Evolutionary conservation across 2,329 filamentous ascomycete species (phyloP).

Genomic region (Neonectria magnoliae): DNA sequence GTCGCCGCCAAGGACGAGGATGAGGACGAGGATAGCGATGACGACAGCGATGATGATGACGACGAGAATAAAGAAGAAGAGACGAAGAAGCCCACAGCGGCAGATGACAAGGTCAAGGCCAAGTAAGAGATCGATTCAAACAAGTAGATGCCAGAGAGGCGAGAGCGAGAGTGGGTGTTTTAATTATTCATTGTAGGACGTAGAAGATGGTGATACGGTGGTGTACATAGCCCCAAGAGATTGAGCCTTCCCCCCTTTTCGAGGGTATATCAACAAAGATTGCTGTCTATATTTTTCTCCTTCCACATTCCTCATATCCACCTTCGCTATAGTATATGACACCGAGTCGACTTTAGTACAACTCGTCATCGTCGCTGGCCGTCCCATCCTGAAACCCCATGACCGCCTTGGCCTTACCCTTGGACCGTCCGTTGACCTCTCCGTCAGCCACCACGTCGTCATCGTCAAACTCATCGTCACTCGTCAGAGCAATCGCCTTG

Average conservation of each 20-base stretch:
- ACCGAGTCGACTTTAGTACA: slow-evolving; percentile 56
- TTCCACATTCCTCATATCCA: slow-evolving; percentile 8
- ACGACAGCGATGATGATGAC: slow-evolving; percentile 11
- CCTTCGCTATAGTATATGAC: not conserved
- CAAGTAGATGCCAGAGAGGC: slow-evolving; percentile 16
- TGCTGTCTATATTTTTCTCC: slow-evolving; percentile 22
- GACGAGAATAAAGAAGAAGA: slow-evolving; percentile 26
- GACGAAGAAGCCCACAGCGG: slow-evolving; percentile 23
- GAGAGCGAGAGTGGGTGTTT: slow-evolving; percentile 7
- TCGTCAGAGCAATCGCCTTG: slow-evolving; percentile 45
- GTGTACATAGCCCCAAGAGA: slow-evolving; percentile 23
- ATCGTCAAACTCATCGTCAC: slow-evolving; percentile 48
- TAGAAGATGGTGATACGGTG: slow-evolving; percentile 19
- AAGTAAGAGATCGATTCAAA: slow-evolving; percentile 19
- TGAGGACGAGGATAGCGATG: not conserved
- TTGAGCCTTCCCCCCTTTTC: slow-evolving; percentile 28
- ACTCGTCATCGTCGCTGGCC: slow-evolving; percentile 65
- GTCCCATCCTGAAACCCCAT: slow-evolving; percentile 62
- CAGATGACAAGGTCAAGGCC: slow-evolving; percentile 9
- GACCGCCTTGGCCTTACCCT: slow-evolving; percentile 67
- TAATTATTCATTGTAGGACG: slow-evolving; percentile 20
- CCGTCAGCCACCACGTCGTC: slow-evolving; percentile 47
- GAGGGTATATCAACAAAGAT: slow-evolving; percentile 31
- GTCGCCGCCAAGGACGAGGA: not conserved
- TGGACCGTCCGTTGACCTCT: slow-evolving; percentile 49